Percentiles rank a stretch among this genome's conserved stretches.
Evolutionary conservation across 805 yeast species (phyloP).

Genomic region (Nakazawaea ishiwadae): DNA sequence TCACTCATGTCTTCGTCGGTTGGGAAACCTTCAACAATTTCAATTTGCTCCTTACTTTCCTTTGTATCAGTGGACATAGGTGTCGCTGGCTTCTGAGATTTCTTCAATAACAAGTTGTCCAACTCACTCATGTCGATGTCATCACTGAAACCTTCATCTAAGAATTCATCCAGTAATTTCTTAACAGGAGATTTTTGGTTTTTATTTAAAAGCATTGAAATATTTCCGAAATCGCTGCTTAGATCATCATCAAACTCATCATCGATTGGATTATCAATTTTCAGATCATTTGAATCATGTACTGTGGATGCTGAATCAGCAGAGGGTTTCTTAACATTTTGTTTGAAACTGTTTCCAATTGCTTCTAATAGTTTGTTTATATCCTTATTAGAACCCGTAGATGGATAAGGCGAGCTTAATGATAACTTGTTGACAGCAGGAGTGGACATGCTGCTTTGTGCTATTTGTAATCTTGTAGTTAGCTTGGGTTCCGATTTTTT

Average conservation of each 20-base stretch:
- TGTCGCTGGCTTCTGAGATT: too few relatives aligned
- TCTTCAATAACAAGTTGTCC: constrained; percentile 15
- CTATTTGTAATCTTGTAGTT: not conserved
- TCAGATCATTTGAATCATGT: not conserved
- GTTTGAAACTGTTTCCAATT: constrained; percentile 13
- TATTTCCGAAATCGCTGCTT: constrained; percentile 10
- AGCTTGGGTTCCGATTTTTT: not conserved
- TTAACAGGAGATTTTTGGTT: too few relatives aligned
- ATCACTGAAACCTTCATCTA: constrained; percentile 21
- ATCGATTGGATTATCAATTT: not conserved
- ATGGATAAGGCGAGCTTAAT: constrained; percentile 1
- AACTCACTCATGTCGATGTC: constrained; percentile 27
- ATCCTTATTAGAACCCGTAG: constrained; percentile 14
- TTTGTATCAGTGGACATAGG: too few relatives aligned
- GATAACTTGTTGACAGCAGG: not conserved
- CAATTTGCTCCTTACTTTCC: not conserved
- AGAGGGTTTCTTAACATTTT: too few relatives aligned
- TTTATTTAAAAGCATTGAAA: constrained; percentile 3
- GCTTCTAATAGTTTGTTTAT: constrained; percentile 13
- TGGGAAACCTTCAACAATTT: not conserved
- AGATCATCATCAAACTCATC: constrained; percentile 4
- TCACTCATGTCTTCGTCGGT: constrained; percentile 6
- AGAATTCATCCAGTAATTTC: not conserved
- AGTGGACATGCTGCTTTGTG: not conserved
- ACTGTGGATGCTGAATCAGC: too few relatives aligned